Base-by-base conservation (phyloP, 257 asterid genomes). In the Parsonsia alboflavescens region DNA sequence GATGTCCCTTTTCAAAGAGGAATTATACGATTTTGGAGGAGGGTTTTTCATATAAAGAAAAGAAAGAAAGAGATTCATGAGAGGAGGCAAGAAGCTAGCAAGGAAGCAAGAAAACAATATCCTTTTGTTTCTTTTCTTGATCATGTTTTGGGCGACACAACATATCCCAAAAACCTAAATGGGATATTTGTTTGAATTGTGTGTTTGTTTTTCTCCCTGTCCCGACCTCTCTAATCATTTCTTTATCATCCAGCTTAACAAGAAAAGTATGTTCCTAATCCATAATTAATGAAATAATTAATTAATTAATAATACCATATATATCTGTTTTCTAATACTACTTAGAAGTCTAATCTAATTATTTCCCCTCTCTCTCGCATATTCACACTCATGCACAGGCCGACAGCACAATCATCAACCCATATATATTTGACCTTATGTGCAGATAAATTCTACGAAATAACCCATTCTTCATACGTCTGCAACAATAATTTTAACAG, bases 61-160 rank as follows among this genome's bases (percentile, higher is more conserved):
- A 65, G 49, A 15, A 36, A n/a, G 33, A 48, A 54, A 57, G 62
- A 36, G 21, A 19, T 53, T 5, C 21, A 17, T 52, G 17, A 30
- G 72, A 30, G 28, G 69, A 24, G 52, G 68, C 74, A 59, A 21
- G n/a, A n/a, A n/a, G n/a, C 39, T 72, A 73, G 80, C 85, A 80
- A 71, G 81, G 85, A 82, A 80, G 81, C 89, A 84, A 81, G 83
- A 78, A 82, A 85, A 84, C 92, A 83, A 52, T 3, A 80, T 70
- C 75, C 70, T 73, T 67, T 77, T 66, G 84, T 70, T 83, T 62
- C 84, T 75, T 80, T 81, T 77, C 80, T 79, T 83, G 88, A 84
- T 71, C 79, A 70, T 87, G 92, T 82, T 84, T 83, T 80, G 57
- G 84, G 85, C 63, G 87, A 84, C 87, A 75, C 11, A 57, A 76